Conservation (phyloP, 1,284 basidiomycete genomes). For the Tilletia indica region DNA sequence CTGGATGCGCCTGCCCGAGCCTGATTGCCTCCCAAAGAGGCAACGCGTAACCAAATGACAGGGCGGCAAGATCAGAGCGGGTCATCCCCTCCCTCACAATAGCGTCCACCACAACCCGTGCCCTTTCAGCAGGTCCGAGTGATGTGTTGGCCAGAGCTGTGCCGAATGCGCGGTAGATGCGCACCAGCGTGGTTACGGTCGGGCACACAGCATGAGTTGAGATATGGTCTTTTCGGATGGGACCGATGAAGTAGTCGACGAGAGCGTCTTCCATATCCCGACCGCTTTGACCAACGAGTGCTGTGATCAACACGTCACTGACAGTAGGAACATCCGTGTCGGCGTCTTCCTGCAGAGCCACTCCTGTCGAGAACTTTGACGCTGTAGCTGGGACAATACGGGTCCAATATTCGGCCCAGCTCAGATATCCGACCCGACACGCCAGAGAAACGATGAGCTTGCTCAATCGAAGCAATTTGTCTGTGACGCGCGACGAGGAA, state of each 20-base stretch:
- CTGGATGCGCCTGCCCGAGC: constrained; percentile 1
- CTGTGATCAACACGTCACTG: background rate
- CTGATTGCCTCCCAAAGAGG: constrained; percentile 9
- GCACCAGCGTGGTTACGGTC: background rate
- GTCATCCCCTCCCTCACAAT: background rate
- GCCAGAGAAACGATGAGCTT: background rate
- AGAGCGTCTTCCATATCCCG: background rate
- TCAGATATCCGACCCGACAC: constrained; percentile 2
- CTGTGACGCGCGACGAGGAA: constrained; percentile 23
- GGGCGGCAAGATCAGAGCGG: background rate
- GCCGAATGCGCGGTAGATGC: background rate
- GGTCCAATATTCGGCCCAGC: constrained; percentile 9
- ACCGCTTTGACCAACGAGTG: background rate
- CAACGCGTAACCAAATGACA: background rate
- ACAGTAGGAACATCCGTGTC: background rate
- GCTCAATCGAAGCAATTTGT: constrained; percentile 9
- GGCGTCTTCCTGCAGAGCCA: background rate
- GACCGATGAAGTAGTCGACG: background rate
- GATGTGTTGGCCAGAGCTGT: background rate
- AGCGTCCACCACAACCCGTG: background rate
- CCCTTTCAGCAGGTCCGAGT: background rate
- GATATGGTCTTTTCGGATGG: background rate
- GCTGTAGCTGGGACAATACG: background rate
- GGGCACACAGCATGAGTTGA: background rate
- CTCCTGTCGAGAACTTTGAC: too few relatives aligned